Evolutionary conservation across 306 rosid species (phyloP), one percentile per base, ranked within the genome.

Genomic region (Rosa lucieae): DNA sequence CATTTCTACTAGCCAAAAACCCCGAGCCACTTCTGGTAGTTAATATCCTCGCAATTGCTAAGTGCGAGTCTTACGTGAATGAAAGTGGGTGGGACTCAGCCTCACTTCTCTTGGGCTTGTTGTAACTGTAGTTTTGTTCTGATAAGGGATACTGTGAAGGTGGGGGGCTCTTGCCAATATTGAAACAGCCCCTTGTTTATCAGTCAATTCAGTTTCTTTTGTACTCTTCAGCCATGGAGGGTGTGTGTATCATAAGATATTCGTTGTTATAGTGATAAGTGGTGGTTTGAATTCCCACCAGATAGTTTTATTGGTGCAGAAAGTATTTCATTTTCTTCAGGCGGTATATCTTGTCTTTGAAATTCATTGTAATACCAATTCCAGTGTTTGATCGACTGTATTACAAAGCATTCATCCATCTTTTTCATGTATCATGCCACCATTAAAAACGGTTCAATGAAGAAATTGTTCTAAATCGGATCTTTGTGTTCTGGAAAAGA

Each of bases 191-290:
- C 82, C 49, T 78, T 42, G 58, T 68, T 77, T 48, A 72, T 71
- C 74, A 81, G 76, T 32, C 84, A 67, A 4, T 66, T 39, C 67
- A 18, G 20, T 63, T 35, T 70, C 52, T 74, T 42, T 74, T 70
- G 61, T 80, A 77, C 72, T 47, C 75, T 78, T 70, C 61, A 80
- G 78, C 83, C 86, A 72, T 65, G 84, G 87, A 76, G 73, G 37
- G 76, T 77, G 56, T 82, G 53, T 85, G 86, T 85, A 87, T 77
- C 71, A 83, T 82, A 85, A 87, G 72, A 83, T n/a, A 81, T 83
- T 47, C 75, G 49, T 78, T 78, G 43, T 78, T 87, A 79, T 71
- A 53, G 75, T 51, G 83, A 62, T 83, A 53, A 43, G 62, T 68
- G 81, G 48, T 80, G 72, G 65, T 78, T 83, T 75, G 67, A 70